Percentiles rank a stretch among this genome's conserved stretches.
phyloP scores from a whole-genome alignment of 331 rosid species.

The Prunus yedoensis region DNA sequence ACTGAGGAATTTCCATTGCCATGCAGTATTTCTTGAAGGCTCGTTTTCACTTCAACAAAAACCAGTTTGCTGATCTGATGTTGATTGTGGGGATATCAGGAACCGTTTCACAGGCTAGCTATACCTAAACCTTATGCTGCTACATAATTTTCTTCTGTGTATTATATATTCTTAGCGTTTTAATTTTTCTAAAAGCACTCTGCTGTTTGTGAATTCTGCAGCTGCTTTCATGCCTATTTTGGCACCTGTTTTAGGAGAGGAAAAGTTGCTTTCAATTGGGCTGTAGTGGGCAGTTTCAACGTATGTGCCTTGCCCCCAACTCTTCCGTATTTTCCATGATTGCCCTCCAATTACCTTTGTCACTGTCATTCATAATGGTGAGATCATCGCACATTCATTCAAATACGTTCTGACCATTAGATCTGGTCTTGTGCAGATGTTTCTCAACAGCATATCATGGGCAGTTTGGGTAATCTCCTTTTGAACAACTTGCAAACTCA shows the following conservation, averaged over 20 bases:
- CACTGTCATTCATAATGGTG: neutral
- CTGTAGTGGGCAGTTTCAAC: constrained; percentile 50
- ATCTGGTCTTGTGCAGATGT: constrained; percentile 51
- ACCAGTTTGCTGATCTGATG: constrained; percentile 82
- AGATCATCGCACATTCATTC: neutral
- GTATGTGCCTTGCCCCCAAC: constrained; percentile 41
- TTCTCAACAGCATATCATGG: constrained; percentile 68
- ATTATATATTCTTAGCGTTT: no score
- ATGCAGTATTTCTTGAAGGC: constrained; percentile 93
- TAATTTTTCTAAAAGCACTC: neutral
- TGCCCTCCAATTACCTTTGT: neutral
- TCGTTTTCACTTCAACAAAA: constrained; percentile 69
- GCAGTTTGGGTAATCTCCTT: constrained; percentile 63
- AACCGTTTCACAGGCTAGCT: constrained; percentile 65
- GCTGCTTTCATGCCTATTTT: constrained; percentile 72
- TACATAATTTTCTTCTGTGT: neutral
- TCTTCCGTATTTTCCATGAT: neutral
- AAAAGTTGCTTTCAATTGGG: constrained; percentile 65
- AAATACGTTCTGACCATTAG: constrained; percentile 1
- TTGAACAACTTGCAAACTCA: neutral
- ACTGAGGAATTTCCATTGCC: neutral
- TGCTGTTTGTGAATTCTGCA: constrained; percentile 21
- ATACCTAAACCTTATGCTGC: constrained; percentile 12
- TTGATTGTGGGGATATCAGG: constrained; percentile 60
- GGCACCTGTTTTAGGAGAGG: constrained; percentile 64